phyloP scores from a whole-genome alignment of 1,139 yeast species.

The Yarrowia galli region DNA sequence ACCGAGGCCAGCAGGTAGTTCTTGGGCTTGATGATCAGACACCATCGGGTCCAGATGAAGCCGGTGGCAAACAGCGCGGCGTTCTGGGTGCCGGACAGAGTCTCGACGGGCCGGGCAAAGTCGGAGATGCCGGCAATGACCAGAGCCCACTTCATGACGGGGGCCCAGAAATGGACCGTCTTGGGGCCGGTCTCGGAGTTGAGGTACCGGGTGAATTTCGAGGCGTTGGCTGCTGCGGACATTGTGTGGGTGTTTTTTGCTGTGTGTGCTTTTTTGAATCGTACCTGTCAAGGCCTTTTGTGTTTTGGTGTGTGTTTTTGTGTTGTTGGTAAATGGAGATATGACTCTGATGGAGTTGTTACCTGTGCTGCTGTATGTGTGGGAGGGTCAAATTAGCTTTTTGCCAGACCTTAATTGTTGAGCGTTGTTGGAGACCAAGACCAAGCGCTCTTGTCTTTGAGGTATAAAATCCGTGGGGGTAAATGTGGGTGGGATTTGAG shows the following conservation, averaged over 20 bases:
- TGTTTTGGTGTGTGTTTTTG: not conserved
- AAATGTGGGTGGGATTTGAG: not conserved
- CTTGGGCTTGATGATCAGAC: slow-evolving; percentile 89
- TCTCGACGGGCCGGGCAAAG: slow-evolving; percentile 87
- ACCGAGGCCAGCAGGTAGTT: slow-evolving; percentile 89
- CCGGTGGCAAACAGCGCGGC: slow-evolving; percentile 91
- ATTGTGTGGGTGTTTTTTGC: not conserved
- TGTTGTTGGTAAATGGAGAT: not conserved
- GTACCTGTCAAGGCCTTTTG: not conserved
- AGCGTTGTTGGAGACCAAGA: slow-evolving; percentile 32
- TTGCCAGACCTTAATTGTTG: slow-evolving; percentile 22
- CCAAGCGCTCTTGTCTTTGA: not conserved
- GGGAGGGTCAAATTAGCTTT: slow-evolving; percentile 22
- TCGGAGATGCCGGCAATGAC: slow-evolving; percentile 92
- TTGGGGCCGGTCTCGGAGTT: slow-evolving; percentile 92
- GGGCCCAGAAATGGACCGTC: slow-evolving; percentile 95
- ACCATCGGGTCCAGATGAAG: slow-evolving; percentile 98
- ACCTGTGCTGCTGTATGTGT: not conserved
- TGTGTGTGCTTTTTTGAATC: not conserved
- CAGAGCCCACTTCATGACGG: slow-evolving; percentile 77
- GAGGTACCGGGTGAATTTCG: slow-evolving; percentile 67
- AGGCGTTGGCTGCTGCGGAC: slow-evolving; percentile 52
- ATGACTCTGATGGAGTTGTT: not conserved
- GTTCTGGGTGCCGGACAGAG: slow-evolving; percentile 90
- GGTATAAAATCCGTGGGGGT: slow-evolving; percentile 13